A percentile compares a stretch with the other conserved stretches of the same genome.
phyloP scores from a whole-genome alignment of 2,329 filamentous ascomycete genomes.

The Aspergillus sp. region DNA sequence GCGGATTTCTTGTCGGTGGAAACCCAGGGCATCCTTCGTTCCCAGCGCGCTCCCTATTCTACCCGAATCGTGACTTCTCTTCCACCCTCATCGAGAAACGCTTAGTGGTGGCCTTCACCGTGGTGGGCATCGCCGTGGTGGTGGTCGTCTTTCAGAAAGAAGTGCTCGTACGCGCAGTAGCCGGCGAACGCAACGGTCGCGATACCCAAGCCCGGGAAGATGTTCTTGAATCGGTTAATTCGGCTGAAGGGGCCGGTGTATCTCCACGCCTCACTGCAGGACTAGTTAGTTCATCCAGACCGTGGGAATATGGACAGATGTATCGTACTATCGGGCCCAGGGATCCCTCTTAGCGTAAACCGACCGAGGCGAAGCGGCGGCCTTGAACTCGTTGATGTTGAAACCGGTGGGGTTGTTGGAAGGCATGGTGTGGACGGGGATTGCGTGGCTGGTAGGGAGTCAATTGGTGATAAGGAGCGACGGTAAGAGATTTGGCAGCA shows the following conservation, averaged over 20 bases:
- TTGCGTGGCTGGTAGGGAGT: constrained; percentile 9
- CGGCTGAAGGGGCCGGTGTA: constrained; percentile 86
- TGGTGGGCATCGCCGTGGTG: constrained; percentile 55
- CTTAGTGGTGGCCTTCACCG: constrained; percentile 58
- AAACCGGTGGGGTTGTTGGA: constrained; percentile 81
- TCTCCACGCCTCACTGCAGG: constrained; percentile 83
- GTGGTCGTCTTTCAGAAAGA: constrained; percentile 74
- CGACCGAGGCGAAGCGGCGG: constrained; percentile 62
- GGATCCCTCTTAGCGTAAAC: constrained; percentile 55
- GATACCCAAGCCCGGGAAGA: constrained; percentile 89
- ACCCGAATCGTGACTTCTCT: background rate
- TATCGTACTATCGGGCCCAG: constrained; percentile 60
- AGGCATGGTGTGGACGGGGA: constrained; percentile 47
- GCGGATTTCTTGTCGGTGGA: constrained; percentile 7
- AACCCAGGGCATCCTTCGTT: constrained; percentile 25
- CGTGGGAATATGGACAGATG: background rate
- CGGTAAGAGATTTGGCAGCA: constrained; percentile 9
- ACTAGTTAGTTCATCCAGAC: constrained; percentile 16
- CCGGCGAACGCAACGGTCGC: constrained; percentile 85
- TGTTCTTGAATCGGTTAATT: constrained; percentile 81
- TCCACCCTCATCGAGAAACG: background rate
- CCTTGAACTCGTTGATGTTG: constrained; percentile 77
- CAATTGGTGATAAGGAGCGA: constrained; percentile 7
- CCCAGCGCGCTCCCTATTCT: constrained; percentile 15
- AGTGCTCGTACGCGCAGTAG: constrained; percentile 87